Percentiles rank a stretch among this genome's conserved stretches.
Conservation (phyloP, 805 yeast genomes). For the Lachancea quebecensis region DNA sequence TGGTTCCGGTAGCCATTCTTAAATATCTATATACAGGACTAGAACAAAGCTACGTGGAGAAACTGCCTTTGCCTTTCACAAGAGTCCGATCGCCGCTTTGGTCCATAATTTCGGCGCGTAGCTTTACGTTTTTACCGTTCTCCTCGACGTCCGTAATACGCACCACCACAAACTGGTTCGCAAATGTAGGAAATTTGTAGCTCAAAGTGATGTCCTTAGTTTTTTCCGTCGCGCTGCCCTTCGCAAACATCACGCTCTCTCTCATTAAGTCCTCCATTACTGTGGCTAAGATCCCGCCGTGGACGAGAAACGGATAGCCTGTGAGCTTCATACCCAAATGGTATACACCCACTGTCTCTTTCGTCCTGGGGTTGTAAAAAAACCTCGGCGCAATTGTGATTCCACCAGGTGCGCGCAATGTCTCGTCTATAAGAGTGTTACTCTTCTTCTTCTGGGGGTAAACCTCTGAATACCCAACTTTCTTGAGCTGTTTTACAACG, state of each 20-base stretch:
- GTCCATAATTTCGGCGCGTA: conserved; percentile 45
- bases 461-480: conserved; percentile 33
- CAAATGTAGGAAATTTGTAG: conserved; percentile 68
- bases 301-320: conserved; percentile 83
- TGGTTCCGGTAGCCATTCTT: conserved; percentile 22
- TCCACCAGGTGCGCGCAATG: conserved; percentile 70
- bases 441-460: conserved; percentile 37
- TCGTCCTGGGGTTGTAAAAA: conserved; percentile 48
- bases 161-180: conserved; percentile 68
- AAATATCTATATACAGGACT: not conserved
- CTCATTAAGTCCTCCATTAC: conserved; percentile 70
- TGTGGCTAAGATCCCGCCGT: conserved; percentile 84
- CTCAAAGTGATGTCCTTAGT: conserved; percentile 38
- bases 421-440: conserved; percentile 40
- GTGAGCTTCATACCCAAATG: conserved; percentile 74
- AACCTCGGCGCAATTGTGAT: conserved; percentile 67
- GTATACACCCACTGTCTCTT: conserved; percentile 58
- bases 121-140: conserved; percentile 30
- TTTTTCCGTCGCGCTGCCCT: conserved; percentile 25
- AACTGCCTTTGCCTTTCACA: conserved; percentile 50
- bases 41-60: conserved; percentile 19
- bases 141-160: conserved; percentile 40
- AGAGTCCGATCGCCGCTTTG: conserved; percentile 44
- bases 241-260: conserved; percentile 39
- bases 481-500: conserved; percentile 42